Evolutionary conservation across 192 early-diverging fungal species (phyloP).

Genomic region (Backusella sp.): DNA sequence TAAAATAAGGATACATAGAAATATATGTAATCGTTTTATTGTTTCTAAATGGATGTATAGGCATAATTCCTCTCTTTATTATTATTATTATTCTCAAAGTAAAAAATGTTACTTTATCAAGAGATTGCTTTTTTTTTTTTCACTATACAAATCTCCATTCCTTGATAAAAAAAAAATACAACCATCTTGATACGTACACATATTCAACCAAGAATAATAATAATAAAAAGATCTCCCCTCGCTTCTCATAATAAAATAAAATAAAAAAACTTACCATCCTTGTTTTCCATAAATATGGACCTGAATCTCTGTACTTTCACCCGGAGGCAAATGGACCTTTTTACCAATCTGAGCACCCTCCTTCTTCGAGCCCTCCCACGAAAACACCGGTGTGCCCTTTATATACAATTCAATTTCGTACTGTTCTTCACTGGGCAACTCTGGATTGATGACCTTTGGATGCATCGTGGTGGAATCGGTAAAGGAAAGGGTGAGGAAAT

Average conservation of each 20-base stretch:
- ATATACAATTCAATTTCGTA: slow-evolving; percentile 73
- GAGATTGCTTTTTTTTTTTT: not conserved
- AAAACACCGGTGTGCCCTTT: slow-evolving; percentile 49
- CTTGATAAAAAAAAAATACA: no score
- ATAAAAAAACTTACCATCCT: slow-evolving; percentile 16
- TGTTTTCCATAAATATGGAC: slow-evolving; percentile 80
- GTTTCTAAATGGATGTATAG: not conserved
- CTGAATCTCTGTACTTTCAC: slow-evolving; percentile 46
- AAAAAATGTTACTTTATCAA: not conserved
- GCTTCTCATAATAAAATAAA: not conserved
- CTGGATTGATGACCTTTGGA: slow-evolving; percentile 22
- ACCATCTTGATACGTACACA: not conserved
- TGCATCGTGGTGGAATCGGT: slow-evolving; percentile 48
- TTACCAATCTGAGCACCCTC: slow-evolving; percentile 20
- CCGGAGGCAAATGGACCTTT: slow-evolving; percentile 52
- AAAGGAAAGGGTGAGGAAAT: slow-evolving; percentile 62
- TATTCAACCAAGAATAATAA: not conserved
- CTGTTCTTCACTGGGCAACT: slow-evolving; percentile 61
- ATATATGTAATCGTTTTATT: not conserved
- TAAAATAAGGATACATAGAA: slow-evolving; percentile 2
- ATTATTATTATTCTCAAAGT: no score
- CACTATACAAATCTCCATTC: not conserved
- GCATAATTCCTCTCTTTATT: no score
- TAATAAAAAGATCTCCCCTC: not conserved
- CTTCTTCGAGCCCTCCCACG: slow-evolving; percentile 43